These are phyloP conservation scores for Volutella citrinella DNA, from an alignment of 2,329 filamentous ascomycete genomes.

Conservation along the genomic window DNA sequence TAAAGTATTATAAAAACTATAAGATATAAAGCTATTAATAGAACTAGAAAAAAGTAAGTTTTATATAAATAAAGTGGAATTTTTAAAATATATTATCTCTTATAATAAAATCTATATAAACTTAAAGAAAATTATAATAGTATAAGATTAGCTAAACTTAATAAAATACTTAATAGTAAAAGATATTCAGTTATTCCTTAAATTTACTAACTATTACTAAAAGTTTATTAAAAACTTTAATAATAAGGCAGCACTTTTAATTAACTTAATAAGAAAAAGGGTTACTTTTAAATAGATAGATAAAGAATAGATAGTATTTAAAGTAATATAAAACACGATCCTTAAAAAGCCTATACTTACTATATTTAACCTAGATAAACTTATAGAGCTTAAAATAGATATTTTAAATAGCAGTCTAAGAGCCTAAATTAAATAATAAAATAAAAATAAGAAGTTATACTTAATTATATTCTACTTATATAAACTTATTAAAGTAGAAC, in stretches of 20 bases:
- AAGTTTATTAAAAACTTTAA: constrained; percentile 3
- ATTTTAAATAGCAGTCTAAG: not conserved
- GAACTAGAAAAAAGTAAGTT: too few relatives aligned
- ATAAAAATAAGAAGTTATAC: not conserved
- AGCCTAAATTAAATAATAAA: constrained; percentile 1
- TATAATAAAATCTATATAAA: constrained; percentile 1
- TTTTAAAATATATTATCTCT: too few relatives aligned
- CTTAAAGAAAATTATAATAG: not conserved
- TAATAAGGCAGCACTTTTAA: constrained; percentile 1
- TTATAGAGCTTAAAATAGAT: not conserved
- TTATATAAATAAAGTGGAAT: too few relatives aligned
- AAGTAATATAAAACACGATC: not conserved
- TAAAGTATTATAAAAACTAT: constrained; percentile 15
- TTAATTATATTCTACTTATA: not conserved
- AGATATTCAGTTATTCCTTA: constrained; percentile 1
- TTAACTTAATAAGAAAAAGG: constrained; percentile 1
- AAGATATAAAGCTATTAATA: not conserved
- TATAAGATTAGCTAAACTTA: too few relatives aligned
- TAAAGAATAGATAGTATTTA: not conserved
- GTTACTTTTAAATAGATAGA: not conserved
- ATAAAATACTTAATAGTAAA: constrained; percentile 5
- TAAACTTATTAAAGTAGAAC: not conserved
- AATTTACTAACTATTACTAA: too few relatives aligned
- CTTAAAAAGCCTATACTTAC: not conserved
- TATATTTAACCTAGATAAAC: not conserved